Evolutionary conservation across 1,139 yeast genomes (phyloP).

Genomic region (Scheffersomyces quercinus): DNA sequence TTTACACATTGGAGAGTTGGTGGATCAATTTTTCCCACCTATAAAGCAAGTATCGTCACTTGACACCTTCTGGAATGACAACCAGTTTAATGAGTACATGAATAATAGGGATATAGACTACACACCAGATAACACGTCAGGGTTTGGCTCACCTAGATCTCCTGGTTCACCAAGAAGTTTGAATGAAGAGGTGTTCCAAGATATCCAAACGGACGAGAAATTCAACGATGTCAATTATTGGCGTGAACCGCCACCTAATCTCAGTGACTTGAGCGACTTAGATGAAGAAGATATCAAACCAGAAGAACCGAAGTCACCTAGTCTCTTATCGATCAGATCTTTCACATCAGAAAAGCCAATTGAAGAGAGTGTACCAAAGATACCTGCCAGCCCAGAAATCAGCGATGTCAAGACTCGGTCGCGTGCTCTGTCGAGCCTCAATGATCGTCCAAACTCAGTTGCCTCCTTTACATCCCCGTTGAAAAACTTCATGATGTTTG

Average conservation of each 20-base stretch:
- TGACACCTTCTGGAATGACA: constrained; percentile 40
- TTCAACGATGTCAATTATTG: constrained; percentile 89
- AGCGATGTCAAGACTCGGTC: not conserved
- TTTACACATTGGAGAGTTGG: constrained; percentile 87
- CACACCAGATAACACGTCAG: constrained; percentile 3
- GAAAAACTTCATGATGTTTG: constrained; percentile 44
- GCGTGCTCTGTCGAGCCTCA: not conserved
- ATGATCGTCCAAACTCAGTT: constrained; percentile 37
- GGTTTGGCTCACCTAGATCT: constrained; percentile 16
- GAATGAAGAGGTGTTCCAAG: constrained; percentile 21
- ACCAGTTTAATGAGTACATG: constrained; percentile 39
- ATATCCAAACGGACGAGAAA: constrained; percentile 50
- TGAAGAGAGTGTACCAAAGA: not conserved
- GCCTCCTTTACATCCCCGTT: constrained; percentile 45
- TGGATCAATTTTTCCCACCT: constrained; percentile 97
- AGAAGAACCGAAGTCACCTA: constrained; percentile 13
- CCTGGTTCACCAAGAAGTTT: constrained; percentile 23
- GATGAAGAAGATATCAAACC: constrained; percentile 19
- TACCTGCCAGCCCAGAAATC: not conserved
- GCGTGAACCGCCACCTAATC: constrained; percentile 75
- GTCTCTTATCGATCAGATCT: constrained; percentile 18
- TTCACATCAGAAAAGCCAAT: constrained; percentile 6
- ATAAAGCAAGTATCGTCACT: constrained; percentile 45
- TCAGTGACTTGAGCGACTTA: constrained; percentile 58
- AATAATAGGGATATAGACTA: constrained; percentile 15